Evolutionary conservation across 2,329 filamentous ascomycete species (phyloP), one percentile per base, ranked within the genome.

Genomic region (Pyrenophora teres): DNA sequence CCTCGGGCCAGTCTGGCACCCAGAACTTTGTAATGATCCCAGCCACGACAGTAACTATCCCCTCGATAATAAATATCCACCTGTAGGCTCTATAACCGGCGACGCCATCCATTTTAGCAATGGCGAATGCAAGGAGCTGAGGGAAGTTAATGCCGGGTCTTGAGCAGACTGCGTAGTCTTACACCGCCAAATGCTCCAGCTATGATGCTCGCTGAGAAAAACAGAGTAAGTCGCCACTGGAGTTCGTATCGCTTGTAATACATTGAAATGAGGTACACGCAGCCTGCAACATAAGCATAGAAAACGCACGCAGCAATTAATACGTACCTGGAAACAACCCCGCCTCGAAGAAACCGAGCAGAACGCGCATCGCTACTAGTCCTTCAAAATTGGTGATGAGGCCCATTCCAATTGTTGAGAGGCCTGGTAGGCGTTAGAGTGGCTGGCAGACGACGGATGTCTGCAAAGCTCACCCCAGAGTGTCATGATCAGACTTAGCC

Each of bases 71-170:
- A 52, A 63, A 69, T 16, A 69, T 60, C 68, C 70, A 73, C 12
- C 70, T 62, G 71, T 71, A 74, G 8, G 68, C 72, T 13, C 65
- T 52, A 23, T 71, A 69, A 2, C 64, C 81, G 10, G 74, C 76
- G 6, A 80, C 77, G 21, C 78, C 77, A 65, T 88, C 84, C 51
- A 87, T 79, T 60, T 88, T 88, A 16, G 75, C 76, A 57, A 89
- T 87, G 15, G 69, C 71, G 39, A 72, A 76, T 10, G 75, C 74
- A 8, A 77, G 64, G 19, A 77, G 62, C 63, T 71, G 36, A 6
- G 9, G 4, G 2, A 5, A 9, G 15, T 52, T 39, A 53, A 49
- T 18, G 7, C 10, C 16, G 8, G 21, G 4, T 16, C 10, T 9
- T 7, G 19, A n/a, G 8, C 3, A 18, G 9, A 15, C 16, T 33